A percentile compares a stretch with the other conserved stretches of the same genome.
These are phyloP conservation scores for Fragosphaeria purpurea DNA, from an alignment of 2,329 filamentous ascomycete genomes.

Conservation along the genomic window DNA sequence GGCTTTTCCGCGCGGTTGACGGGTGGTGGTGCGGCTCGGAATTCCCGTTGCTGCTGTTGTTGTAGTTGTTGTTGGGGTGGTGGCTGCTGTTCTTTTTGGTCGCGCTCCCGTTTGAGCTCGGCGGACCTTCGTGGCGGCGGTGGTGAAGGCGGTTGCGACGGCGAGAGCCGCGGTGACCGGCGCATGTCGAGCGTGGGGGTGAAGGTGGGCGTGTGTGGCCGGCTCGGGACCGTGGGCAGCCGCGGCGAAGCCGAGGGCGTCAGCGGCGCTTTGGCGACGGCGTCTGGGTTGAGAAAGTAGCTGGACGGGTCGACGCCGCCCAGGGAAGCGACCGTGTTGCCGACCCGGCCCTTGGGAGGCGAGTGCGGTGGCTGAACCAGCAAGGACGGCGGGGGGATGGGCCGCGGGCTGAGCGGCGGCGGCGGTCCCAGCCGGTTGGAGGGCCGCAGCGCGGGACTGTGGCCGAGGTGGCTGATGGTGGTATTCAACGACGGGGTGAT, in stretches of 20 bases:
- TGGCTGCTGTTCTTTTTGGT: conserved; percentile 17
- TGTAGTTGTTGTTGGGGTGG: neutral
- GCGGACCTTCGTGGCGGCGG: conserved; percentile 54
- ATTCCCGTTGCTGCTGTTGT: no score
- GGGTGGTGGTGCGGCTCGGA: conserved; percentile 52
- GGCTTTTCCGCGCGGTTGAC: conserved; percentile 71
- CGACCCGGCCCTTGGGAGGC: conserved; percentile 42
- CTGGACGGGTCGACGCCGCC: conserved; percentile 29
- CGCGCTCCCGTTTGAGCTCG: conserved; percentile 43
- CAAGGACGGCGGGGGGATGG: conserved; percentile 50
- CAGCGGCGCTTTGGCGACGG: conserved; percentile 27
- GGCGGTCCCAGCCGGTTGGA: conserved; percentile 37
- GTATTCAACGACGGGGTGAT: neutral
- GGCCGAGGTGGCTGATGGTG: neutral
- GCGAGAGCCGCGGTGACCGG: conserved; percentile 36
- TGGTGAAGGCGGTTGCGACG: conserved; percentile 49
- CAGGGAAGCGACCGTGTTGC: conserved; percentile 17
- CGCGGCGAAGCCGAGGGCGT: conserved; percentile 34
- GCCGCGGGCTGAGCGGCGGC: conserved; percentile 35
- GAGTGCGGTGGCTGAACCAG: conserved; percentile 61
- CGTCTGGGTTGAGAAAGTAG: conserved; percentile 41
- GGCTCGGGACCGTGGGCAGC: conserved; percentile 44
- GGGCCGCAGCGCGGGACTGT: conserved; percentile 11
- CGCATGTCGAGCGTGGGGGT: conserved; percentile 36
- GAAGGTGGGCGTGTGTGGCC: conserved; percentile 47